phyloP scores from a whole-genome alignment of 441 rosid genomes.

The Rhodomyrtus psidioides region DNA sequence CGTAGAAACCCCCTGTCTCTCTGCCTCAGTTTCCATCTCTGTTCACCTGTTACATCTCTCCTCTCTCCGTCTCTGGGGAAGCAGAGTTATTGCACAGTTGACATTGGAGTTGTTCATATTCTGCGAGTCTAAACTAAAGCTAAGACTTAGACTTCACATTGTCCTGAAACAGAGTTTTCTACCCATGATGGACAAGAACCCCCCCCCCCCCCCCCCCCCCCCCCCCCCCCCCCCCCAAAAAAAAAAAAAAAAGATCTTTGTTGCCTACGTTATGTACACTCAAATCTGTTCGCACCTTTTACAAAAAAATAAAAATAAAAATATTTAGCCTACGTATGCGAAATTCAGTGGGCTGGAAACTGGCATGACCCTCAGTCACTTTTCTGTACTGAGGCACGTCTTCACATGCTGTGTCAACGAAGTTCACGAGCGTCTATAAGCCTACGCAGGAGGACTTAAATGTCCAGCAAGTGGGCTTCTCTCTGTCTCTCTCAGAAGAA shows the following conservation, averaged over 20 bases:
- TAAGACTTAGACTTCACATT: neutral
- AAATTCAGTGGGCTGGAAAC: neutral
- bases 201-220: no score
- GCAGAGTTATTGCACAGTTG: neutral
- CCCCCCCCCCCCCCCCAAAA: no score
- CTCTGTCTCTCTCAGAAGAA: neutral
- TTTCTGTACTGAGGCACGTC: neutral
- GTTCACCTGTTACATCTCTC: neutral
- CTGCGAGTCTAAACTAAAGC: neutral
- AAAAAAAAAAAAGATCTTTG: neutral
- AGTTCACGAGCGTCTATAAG: neutral
- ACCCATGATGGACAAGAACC: neutral
- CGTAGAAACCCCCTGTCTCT: constrained; percentile 17
- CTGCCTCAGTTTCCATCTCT: constrained; percentile 15
- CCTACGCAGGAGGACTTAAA: neutral
- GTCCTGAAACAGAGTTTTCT: neutral
- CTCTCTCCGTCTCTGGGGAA: neutral
- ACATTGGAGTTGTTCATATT: neutral
- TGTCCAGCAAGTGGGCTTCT: neutral
- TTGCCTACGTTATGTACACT: neutral
- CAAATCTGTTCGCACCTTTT: neutral
- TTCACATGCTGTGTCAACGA: neutral
- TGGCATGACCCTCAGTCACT: neutral
- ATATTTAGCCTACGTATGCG: neutral
- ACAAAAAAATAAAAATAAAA: no score